Percentiles rank a stretch among this genome's conserved stretches.
phyloP scores from a whole-genome alignment of 1,139 yeast species.

The Candida sanyaensis region DNA sequence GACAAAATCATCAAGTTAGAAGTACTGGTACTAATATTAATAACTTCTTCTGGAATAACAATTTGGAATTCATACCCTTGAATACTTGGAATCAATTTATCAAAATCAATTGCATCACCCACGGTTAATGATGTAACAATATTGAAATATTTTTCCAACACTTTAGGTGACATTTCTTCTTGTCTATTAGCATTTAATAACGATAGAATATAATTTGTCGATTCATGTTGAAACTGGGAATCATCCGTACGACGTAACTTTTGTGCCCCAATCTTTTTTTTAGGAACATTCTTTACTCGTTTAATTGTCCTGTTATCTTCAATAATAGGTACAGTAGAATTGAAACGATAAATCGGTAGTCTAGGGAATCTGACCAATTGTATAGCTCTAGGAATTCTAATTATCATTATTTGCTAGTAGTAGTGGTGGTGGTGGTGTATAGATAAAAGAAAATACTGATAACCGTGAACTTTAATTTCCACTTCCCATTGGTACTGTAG shows the following conservation, averaged over 20 bases:
- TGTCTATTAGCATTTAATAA: slow-evolving; percentile 24
- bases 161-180: slow-evolving; percentile 21
- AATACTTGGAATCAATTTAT: slow-evolving; percentile 34
- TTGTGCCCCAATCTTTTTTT: slow-evolving; percentile 27
- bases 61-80: slow-evolving; percentile 32
- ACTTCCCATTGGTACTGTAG: not conserved
- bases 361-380: not conserved
- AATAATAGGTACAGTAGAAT: not conserved
- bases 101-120: slow-evolving; percentile 67
- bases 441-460: not conserved
- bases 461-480: not conserved
- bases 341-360: not conserved
- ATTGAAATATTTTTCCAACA: slow-evolving; percentile 28
- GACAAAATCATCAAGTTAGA: slow-evolving; percentile 62
- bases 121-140: slow-evolving; percentile 63
- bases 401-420: not conserved
- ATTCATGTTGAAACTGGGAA: slow-evolving; percentile 21
- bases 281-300: slow-evolving; percentile 14
- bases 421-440: too few species aligned
- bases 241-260: slow-evolving; percentile 30
- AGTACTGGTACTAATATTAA: slow-evolving; percentile 34
- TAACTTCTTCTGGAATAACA: slow-evolving; percentile 74
- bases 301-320: not conserved
- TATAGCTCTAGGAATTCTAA: not conserved
- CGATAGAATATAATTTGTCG: slow-evolving; percentile 27